These are phyloP conservation scores for Antitrichia curtipendula DNA, from an alignment of 225 moss, liverwort and hornwort genomes.

Conservation along the genomic window DNA sequence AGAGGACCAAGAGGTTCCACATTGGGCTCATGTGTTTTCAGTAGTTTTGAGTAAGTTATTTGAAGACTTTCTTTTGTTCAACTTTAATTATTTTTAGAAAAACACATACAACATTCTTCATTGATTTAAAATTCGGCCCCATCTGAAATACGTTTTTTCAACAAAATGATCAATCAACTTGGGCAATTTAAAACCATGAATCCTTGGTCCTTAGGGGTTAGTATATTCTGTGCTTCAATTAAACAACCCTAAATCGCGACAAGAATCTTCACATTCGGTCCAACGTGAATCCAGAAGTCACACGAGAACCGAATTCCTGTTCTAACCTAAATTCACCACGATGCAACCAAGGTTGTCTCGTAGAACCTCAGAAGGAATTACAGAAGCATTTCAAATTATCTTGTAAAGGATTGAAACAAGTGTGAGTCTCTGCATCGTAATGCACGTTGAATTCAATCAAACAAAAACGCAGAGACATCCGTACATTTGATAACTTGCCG, in stretches of 20 bases:
- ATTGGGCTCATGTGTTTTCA: neutral
- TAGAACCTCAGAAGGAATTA: neutral
- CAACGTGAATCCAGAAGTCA: neutral
- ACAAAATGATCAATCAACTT: neutral
- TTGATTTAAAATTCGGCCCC: neutral
- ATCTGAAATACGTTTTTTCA: neutral
- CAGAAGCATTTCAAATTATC: neutral
- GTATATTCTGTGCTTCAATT: neutral
- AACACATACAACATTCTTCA: neutral
- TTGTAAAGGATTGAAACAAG: neutral
- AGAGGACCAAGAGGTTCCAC: neutral
- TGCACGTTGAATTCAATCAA: neutral
- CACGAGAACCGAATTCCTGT: neutral
- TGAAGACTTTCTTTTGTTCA: neutral
- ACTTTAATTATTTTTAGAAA: too few relatives aligned
- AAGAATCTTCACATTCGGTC: neutral
- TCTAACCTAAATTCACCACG: neutral
- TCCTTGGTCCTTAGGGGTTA: neutral
- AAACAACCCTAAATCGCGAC: neutral
- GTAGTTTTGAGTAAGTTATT: neutral
- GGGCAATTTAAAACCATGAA: neutral
- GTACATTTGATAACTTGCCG: conserved; percentile 23
- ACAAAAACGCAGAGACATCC: neutral
- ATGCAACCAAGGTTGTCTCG: neutral
- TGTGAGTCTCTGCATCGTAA: neutral